These are phyloP conservation scores for Biscogniauxia marginata DNA, from an alignment of 2,329 filamentous ascomycete species.

Conservation along the genomic window DNA sequence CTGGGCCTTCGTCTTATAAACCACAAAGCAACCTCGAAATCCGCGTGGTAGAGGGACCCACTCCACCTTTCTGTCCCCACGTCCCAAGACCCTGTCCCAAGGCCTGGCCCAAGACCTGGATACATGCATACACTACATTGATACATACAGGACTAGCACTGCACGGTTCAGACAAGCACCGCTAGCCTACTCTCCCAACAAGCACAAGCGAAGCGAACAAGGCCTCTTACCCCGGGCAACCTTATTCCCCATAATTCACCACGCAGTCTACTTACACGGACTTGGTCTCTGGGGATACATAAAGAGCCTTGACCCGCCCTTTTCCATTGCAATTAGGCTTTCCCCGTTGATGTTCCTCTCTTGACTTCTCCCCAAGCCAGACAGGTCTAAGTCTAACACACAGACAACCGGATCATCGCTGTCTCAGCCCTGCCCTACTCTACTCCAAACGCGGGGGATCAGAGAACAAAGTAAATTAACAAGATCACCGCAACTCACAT, in stretches of 20 bases:
- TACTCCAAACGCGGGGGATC: not conserved
- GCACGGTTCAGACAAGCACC: too few species aligned
- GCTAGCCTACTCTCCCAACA: too few species aligned
- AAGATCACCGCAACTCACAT: not conserved
- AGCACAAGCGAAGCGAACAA: not conserved
- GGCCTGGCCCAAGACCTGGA: too few species aligned
- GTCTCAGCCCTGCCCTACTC: not conserved
- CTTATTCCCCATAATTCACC: not conserved
- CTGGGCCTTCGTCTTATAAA: not conserved
- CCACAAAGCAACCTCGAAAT: slow-evolving; percentile 1
- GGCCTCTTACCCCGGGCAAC: not conserved
- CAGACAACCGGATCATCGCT: not conserved
- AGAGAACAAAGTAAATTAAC: not conserved
- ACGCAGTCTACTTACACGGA: not conserved
- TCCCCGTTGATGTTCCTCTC: not conserved
- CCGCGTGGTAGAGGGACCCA: not conserved
- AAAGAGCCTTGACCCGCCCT: not conserved
- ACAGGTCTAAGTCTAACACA: not conserved
- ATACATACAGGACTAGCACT: too few species aligned
- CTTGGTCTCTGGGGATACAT: not conserved
- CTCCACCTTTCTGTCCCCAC: not conserved
- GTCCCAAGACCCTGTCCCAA: not conserved
- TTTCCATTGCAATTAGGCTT: not conserved
- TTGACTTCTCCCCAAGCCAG: not conserved
- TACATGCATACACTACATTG: too few species aligned